A percentile compares a stretch with the other conserved stretches of the same genome.
Conservation (phyloP, 2,329 filamentous ascomycete genomes). For the Paradendryphiella salina region DNA sequence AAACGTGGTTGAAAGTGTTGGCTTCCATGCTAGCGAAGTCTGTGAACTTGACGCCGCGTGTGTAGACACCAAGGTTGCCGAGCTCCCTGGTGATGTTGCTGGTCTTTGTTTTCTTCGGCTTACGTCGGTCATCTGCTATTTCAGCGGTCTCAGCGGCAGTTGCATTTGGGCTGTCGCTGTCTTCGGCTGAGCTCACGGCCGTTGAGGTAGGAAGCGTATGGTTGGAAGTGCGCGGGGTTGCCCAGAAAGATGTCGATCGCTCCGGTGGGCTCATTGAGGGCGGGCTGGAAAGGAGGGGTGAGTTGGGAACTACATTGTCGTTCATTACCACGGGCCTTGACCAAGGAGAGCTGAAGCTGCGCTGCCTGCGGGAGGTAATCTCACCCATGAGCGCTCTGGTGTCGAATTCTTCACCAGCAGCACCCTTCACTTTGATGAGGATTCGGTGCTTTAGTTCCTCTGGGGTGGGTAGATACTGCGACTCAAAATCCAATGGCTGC, state of each 20-base stretch:
- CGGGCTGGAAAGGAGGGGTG: conserved; percentile 57
- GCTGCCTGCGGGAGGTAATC: conserved; percentile 48
- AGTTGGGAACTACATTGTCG: conserved; percentile 54
- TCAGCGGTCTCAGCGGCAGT: conserved; percentile 58
- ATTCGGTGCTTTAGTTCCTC: conserved; percentile 82
- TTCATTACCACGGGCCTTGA: conserved; percentile 66
- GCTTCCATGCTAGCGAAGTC: conserved; percentile 79
- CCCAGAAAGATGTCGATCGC: conserved; percentile 51
- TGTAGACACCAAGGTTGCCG: conserved; percentile 81
- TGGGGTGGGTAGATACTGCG: conserved; percentile 75
- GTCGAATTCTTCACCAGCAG: conserved; percentile 55
- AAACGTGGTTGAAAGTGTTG: conserved; percentile 89
- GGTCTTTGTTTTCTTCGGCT: conserved; percentile 62
- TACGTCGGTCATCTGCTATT: conserved; percentile 61
- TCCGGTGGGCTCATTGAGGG: conserved; percentile 58
- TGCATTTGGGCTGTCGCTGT: conserved; percentile 68
- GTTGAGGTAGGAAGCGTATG: conserved; percentile 60
- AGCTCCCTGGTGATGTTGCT: conserved; percentile 87
- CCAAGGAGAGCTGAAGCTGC: conserved; percentile 79
- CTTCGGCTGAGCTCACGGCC: conserved; percentile 66
- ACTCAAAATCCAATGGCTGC: conserved; percentile 70
- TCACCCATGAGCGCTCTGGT: conserved; percentile 44
- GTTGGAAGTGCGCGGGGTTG: conserved; percentile 58
- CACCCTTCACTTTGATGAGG: conserved; percentile 91
- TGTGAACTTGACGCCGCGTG: conserved; percentile 78